Evolutionary conservation across 2,329 filamentous ascomycete genomes (phyloP).

Genomic region (Cadophora gregata): DNA sequence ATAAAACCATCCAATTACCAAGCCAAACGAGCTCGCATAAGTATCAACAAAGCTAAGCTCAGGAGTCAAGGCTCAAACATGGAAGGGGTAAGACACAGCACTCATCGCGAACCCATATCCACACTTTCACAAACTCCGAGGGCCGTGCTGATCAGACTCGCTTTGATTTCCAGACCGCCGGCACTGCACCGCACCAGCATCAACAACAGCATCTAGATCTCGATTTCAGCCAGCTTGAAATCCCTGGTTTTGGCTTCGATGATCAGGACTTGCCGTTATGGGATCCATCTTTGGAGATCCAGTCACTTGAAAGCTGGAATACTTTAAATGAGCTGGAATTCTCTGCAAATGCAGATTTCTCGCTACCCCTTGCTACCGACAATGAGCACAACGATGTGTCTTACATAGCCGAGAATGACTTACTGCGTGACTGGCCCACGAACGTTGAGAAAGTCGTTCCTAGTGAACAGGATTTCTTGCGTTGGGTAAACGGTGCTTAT

Average conservation of each 20-base stretch:
- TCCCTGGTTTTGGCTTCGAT: background rate
- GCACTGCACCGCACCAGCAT: background rate
- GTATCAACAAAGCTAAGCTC: background rate
- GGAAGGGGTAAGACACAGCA: constrained; percentile 10
- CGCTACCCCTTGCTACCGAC: constrained; percentile 4
- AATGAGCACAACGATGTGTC: background rate
- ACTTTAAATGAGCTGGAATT: background rate
- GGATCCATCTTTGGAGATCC: background rate
- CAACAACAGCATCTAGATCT: background rate
- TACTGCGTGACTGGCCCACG: constrained; percentile 12
- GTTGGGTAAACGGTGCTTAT: constrained; percentile 15
- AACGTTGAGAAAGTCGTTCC: constrained; percentile 17
- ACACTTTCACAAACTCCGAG: background rate
- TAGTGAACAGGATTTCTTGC: constrained; percentile 12
- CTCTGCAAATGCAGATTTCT: constrained; percentile 5
- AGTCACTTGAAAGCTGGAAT: background rate
- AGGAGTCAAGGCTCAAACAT: background rate
- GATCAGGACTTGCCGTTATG: constrained; percentile 2
- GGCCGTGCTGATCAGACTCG: background rate
- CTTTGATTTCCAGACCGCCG: constrained; percentile 4
- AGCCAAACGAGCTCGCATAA: background rate
- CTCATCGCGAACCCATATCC: background rate
- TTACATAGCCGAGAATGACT: constrained; percentile 11
- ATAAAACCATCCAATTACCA: constrained; percentile 8
- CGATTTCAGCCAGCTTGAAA: background rate